Evolutionary conservation across 192 early-diverging fungal genomes (phyloP), one percentile per base, ranked within the genome.

Genomic region (Coemansia sp.): DNA sequence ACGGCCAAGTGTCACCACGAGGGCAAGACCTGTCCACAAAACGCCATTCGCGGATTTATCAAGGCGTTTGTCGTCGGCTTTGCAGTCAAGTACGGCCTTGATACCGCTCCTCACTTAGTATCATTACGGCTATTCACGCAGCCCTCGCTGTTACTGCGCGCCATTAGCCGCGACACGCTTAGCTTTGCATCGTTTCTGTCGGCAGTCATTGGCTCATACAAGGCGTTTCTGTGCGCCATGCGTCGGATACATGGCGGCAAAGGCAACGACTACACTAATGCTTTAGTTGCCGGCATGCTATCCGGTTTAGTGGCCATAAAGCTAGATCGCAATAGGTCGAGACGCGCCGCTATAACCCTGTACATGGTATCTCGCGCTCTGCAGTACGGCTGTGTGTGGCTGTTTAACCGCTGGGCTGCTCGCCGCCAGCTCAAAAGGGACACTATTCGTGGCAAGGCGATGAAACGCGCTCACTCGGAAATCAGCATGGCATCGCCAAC

Each of bases 121-220:
- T 85, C 86, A 9, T 83, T 89, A 4, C 82, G 85, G 58, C 65
- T 83, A 19, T 82, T 89, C 37, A 53, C 39, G 10, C 46, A 59
- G n/a, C 84, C 84, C 11, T 32, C 50, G 5, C 50, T 80, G 42
- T 44, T 85, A 23, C 61, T 72, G 61, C 69, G 78, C 23, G 75
- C 63, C 4, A 64, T 77, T 37, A 74, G 65, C 70, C 65, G 85
- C 50, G 90, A 92, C 72, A 92, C 89, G 0, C 41, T 75, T 11
- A 77, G 77, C n/a, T 90, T 92, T 77, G 88, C 90, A 12, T 71
- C 88, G 32, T 92, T 92, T 61, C 72, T 92, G 39, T 86, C 87
- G 34, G 84, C 84, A 2, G 85, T 89, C 37, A 76, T 89, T 14
- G 86, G 87, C 27, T 75, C 82, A 21, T 92, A 92, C 84, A 88